A percentile compares a stretch with the other conserved stretches of the same genome.
Conservation (phyloP, 2,329 filamentous ascomycete genomes). For the Colletotrichum sp. region DNA sequence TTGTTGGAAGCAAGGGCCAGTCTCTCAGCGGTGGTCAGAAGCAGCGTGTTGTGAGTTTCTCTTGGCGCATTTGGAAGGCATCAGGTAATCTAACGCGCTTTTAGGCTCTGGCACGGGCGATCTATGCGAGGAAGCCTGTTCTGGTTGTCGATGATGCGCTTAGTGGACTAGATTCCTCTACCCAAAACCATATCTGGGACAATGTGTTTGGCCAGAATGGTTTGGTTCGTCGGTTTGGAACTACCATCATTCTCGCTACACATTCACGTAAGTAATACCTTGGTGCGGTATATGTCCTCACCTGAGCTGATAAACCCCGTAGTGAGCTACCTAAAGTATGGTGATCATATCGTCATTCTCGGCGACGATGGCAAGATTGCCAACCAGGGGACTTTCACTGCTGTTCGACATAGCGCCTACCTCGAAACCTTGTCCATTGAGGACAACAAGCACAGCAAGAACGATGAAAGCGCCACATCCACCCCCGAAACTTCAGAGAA, state of each 20-base stretch:
- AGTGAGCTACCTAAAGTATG: neutral
- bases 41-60: constrained; percentile 33
- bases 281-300: neutral
- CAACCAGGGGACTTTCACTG: neutral
- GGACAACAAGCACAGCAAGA: neutral
- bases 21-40: constrained; percentile 40
- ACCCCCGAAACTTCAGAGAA: neutral
- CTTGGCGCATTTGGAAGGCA: neutral
- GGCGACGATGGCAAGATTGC: neutral
- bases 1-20: constrained; percentile 35
- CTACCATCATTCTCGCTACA: constrained; percentile 36
- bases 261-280: constrained; percentile 29
- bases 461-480: neutral
- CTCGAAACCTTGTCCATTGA: neutral
- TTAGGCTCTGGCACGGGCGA: constrained; percentile 35
- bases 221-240: constrained; percentile 33
- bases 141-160: constrained; percentile 44
- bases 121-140: constrained; percentile 35
- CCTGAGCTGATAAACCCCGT: neutral
- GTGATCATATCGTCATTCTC: neutral
- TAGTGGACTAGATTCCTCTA: constrained; percentile 44
- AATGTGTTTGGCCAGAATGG: constrained; percentile 40
- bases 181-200: constrained; percentile 43
- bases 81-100: neutral
- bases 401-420: neutral